Evolutionary conservation across 305 asterid species (phyloP), one percentile per base, ranked within the genome.

Genomic region (Fraxinus albicans): DNA sequence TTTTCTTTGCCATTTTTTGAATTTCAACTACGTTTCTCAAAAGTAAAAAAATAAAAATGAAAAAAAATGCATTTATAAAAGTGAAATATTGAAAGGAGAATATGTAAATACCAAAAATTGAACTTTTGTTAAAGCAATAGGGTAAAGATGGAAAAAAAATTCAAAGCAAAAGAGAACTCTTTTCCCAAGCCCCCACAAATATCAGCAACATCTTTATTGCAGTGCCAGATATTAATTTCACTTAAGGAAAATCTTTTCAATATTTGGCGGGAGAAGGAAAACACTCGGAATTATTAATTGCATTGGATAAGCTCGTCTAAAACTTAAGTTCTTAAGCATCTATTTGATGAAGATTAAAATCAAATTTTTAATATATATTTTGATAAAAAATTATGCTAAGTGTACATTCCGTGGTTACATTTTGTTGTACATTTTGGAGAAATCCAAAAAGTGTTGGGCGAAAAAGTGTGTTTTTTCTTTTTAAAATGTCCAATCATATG

Each of bases 61-160:
- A 60, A 23, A 19, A 83, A 47, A 42, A 73, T 76, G 80, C 55
- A 69, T 44, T 36, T 65, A 13, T 25, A 23, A 25, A 10, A 47
- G 76, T 73, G 78, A 70, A 21, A 73, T 38, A 21, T 38, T 53
- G 31, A 77, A 83, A 58, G 40, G 80, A 73, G 77, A 40, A 60
- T 23, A 42, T 60, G 81, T 79, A 29, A 63, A 12, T 67, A 53
- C 15, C 27, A 75, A 25, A 81, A 58, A 70, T 80, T 15, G 7
- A 81, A 42, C 83, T 84, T 81, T 73, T 70, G 6, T 38, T 29
- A 73, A 84, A 81, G 87, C 69, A 35, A 13, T 15, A 53, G 77
- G 15, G 83, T 15, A 84, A 81, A 81, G 78, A 77, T 79, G 55
- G 19, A 4, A 67, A 67, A 79, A 82, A 79, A 82, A 31, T 0